phyloP scores from a whole-genome alignment of 2,329 filamentous ascomycete species.

The Diatrype stigma region DNA sequence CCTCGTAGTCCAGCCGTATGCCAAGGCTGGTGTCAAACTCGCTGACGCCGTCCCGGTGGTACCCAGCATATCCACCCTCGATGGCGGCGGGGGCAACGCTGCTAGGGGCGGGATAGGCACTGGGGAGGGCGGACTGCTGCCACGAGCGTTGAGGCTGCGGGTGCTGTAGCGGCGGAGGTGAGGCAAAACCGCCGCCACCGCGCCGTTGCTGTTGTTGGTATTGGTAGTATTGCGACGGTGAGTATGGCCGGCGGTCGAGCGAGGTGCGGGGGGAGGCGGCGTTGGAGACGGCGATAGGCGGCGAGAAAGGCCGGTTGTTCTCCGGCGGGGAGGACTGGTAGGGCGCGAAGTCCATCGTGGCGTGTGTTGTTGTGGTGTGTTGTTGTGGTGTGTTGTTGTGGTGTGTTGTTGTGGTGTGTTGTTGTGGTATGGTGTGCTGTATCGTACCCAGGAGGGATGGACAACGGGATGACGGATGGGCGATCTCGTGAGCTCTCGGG shows the following conservation, averaged over 20 bases:
- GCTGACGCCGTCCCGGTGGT: slow-evolving; percentile 57
- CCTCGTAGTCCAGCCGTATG: slow-evolving; percentile 83
- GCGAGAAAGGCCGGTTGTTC: slow-evolving; percentile 73
- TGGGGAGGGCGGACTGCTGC: slow-evolving; percentile 34
- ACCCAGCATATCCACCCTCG: slow-evolving; percentile 21
- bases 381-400: neutral
- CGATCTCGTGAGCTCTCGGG: too few relatives aligned
- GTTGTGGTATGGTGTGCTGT: too few relatives aligned
- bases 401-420: too few relatives aligned
- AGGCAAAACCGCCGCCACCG: slow-evolving; percentile 37
- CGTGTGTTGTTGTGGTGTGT: neutral
- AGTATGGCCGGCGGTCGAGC: slow-evolving; percentile 52
- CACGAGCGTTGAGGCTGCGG: slow-evolving; percentile 57
- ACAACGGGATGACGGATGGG: too few relatives aligned
- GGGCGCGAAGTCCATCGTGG: slow-evolving; percentile 85
- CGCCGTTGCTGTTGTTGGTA: slow-evolving; percentile 28
- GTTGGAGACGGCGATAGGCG: slow-evolving; percentile 43
- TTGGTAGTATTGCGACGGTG: slow-evolving; percentile 36
- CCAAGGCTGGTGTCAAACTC: slow-evolving; percentile 91
- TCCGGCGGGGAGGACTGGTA: slow-evolving; percentile 94
- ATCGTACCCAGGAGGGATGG: too few relatives aligned
- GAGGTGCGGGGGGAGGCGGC: slow-evolving; percentile 52
- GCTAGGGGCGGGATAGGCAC: slow-evolving; percentile 11
- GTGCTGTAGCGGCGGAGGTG: slow-evolving; percentile 43
- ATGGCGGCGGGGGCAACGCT: neutral